Base-by-base conservation (phyloP, 2,329 filamentous ascomycete species). In the Beauveria caledonica region DNA sequence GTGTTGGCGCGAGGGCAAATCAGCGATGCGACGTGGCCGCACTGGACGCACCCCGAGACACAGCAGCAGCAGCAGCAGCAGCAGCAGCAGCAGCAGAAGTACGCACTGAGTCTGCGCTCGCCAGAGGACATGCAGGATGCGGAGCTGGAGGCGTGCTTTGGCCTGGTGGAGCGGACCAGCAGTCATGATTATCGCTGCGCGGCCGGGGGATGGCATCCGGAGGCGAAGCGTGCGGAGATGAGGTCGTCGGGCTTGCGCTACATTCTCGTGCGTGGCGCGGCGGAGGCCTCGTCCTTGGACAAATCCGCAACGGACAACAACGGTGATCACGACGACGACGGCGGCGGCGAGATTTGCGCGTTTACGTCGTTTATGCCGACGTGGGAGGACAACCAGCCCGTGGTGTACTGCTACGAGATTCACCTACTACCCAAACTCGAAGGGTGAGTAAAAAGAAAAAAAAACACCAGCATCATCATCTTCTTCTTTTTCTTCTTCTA, bases 341-440 rank as follows among this genome's bases (percentile, higher is more conserved):
- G 62, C 61, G 59, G 66, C 11, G 62, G 50, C 5, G 49, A 46
- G 17, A 64, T 86, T 9, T 69, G 72, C 19, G 85, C 78, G 5
- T 88, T 89, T 66, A 77, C 81, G 1, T 88, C 85, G n/a, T 76
- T 89, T 67, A 86, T 89, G 86, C 80, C 87, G n/a, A 87, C 85
- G 2, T 82, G 82, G 66, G 87, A 90, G 68, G 83, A 86, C 63
- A 79, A 79, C 1, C 74, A 83, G 62, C 77, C 85, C 0, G 88
- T 92, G 2, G 69, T 91, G 21, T 93, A 92, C 71, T 86, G 89
- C 70, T 93, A 92, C 70, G 89, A 93, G 73, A 84, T 93, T 40
- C 89, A 93, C 68, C 78, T 92, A 3, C 72, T 76, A 42, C 73
- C 78, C 1, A 72, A 76, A 1, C 69, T 88, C 5, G 81, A 83